Evolutionary conservation across 305 asterid species (phyloP).

Genomic region (Rubia balearica): DNA sequence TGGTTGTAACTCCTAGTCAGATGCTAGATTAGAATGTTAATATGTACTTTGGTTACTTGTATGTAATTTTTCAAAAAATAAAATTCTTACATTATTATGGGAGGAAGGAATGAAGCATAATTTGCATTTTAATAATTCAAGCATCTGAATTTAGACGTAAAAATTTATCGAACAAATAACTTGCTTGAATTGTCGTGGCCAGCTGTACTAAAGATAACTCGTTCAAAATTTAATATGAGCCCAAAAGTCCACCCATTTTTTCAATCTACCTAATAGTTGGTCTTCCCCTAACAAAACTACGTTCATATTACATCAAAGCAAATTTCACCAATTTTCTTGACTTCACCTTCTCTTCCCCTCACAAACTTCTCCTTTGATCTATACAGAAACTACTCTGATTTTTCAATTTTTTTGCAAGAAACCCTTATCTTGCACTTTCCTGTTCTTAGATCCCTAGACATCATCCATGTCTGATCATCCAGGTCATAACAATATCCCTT

Average conservation of each 20-base stretch:
- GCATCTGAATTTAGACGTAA: no score
- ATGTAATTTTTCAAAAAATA: no score
- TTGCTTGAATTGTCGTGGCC: no score
- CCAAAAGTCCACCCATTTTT: conserved; percentile 15
- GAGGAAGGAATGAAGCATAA: no score
- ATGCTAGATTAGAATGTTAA: no score
- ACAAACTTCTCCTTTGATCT: background rate
- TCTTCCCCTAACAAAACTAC: conserved; percentile 12
- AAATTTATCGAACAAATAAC: no score
- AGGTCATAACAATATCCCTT: conserved; percentile 22
- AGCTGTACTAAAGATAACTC: no score
- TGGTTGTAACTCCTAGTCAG: no score
- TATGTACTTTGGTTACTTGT: no score
- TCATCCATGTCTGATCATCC: conserved; percentile 39
- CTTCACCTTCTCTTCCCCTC: conserved; percentile 10
- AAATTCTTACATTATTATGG: no score
- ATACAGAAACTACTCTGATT: background rate
- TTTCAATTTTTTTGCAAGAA: background rate
- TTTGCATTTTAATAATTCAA: no score
- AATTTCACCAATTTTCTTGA: conserved; percentile 16
- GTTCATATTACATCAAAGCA: conserved; percentile 17
- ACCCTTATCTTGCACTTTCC: background rate
- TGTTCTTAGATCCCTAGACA: background rate
- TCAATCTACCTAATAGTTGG: background rate
- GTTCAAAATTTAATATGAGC: background rate